phyloP scores from a whole-genome alignment of 106 monocot species.

The Ottelia alismoides region DNA sequence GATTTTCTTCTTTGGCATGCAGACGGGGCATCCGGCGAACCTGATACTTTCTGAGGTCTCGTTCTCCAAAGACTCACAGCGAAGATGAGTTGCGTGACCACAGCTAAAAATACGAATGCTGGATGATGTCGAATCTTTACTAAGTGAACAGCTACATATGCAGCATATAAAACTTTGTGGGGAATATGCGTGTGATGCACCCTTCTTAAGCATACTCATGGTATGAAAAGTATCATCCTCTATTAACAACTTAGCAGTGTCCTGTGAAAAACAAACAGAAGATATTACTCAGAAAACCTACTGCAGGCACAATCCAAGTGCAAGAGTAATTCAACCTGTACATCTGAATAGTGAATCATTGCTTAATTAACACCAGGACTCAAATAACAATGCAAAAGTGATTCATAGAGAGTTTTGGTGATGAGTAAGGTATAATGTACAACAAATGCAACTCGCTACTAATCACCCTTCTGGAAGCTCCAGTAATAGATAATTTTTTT shows the following conservation, averaged over 20 bases:
- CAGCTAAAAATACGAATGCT: slow-evolving; percentile 72
- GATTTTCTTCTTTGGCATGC: slow-evolving; percentile 48
- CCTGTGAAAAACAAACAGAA: slow-evolving; percentile 22
- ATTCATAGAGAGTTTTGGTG: too few species aligned
- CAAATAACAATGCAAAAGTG: too few species aligned
- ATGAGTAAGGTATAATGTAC: too few species aligned
- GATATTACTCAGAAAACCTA: too few species aligned
- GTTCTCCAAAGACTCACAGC: slow-evolving; percentile 65
- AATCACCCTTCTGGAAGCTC: too few species aligned
- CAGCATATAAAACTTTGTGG: slow-evolving; percentile 62
- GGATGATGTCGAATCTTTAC: slow-evolving; percentile 39
- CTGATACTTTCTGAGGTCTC: slow-evolving; percentile 14
- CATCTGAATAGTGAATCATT: too few species aligned
- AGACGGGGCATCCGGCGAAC: slow-evolving; percentile 48
- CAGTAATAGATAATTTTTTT: too few species aligned
- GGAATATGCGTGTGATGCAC: slow-evolving; percentile 74
- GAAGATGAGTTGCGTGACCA: slow-evolving; percentile 88
- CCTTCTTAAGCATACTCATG: slow-evolving; percentile 78
- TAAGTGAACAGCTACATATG: slow-evolving; percentile 62
- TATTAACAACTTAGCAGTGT: slow-evolving; percentile 84
- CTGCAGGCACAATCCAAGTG: too few species aligned
- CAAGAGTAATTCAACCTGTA: too few species aligned
- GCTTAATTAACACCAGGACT: too few species aligned
- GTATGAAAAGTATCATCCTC: slow-evolving; percentile 93
- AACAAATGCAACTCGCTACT: too few species aligned